phyloP scores from a whole-genome alignment of 305 asterid species.

The Solanum hybrid region DNA sequence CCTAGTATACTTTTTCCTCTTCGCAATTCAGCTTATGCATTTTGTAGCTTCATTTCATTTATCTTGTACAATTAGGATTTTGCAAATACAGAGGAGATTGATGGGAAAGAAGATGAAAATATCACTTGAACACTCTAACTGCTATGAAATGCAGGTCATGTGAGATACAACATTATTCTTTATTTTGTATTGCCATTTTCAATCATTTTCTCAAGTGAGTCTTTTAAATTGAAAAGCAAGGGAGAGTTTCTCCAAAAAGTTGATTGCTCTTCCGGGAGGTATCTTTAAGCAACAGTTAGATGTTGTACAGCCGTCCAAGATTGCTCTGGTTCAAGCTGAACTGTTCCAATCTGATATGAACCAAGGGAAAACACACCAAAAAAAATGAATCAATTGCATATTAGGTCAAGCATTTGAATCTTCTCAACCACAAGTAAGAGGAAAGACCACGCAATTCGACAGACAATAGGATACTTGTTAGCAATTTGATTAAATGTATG shows the following conservation, averaged over 20 bases:
- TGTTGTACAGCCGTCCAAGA: conserved; percentile 81
- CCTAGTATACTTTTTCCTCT: background rate
- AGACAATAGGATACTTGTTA: background rate
- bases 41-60: background rate
- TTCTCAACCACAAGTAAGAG: background rate
- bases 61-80: background rate
- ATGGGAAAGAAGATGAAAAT: background rate
- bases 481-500: background rate
- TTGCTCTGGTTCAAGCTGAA: conserved; percentile 60
- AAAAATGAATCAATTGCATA: no score
- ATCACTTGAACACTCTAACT: background rate
- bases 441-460: background rate
- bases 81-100: background rate
- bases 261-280: background rate
- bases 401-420: conserved; percentile 3
- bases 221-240: background rate
- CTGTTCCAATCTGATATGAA: conserved; percentile 57
- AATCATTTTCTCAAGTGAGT: background rate
- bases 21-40: background rate
- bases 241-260: background rate
- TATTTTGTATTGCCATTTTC: background rate
- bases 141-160: background rate
- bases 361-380: background rate
- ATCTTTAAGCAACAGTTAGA: conserved; percentile 43
- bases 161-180: background rate